Conservation (phyloP, 768 basidiomycete genomes). For the Trametopsis cervina region DNA sequence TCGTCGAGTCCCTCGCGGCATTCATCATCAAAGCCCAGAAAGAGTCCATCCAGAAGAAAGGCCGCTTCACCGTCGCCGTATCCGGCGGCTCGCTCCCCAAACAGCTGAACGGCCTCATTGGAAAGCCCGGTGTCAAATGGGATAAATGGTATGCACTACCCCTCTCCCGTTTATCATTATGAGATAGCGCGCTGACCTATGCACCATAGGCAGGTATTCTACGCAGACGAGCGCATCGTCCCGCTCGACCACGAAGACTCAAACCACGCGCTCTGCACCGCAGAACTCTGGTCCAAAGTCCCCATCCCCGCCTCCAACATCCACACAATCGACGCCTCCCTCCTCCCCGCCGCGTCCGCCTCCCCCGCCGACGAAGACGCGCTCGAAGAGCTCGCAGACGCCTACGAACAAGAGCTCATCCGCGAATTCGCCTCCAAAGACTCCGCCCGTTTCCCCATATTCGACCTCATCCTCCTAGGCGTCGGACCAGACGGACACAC, state of each 20-base stretch:
- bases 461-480: slow-evolving; percentile 95
- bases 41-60: slow-evolving; percentile 84
- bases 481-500: slow-evolving; percentile 99
- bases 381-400: slow-evolving; percentile 67
- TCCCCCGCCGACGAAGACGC: slow-evolving; percentile 35
- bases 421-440: slow-evolving; percentile 88
- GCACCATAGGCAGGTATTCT: slow-evolving; percentile 84
- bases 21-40: slow-evolving; percentile 86
- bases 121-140: slow-evolving; percentile 70
- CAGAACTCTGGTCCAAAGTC: slow-evolving; percentile 75
- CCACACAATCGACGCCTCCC: slow-evolving; percentile 67
- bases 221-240: slow-evolving; percentile 93
- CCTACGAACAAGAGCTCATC: slow-evolving; percentile 81
- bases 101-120: slow-evolving; percentile 67
- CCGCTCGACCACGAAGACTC: slow-evolving; percentile 91
- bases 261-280: slow-evolving; percentile 74
- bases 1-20: slow-evolving; percentile 62
- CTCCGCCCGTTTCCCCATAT: slow-evolving; percentile 92
- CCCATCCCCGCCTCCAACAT: slow-evolving; percentile 73
- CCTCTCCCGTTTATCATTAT: neutral
- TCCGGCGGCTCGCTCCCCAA: slow-evolving; percentile 91
- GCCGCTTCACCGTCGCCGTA: slow-evolving; percentile 86
- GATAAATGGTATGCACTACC: slow-evolving; percentile 73
- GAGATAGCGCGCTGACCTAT: neutral
- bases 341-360: slow-evolving; percentile 34